Evolutionary conservation across 192 early-diverging fungal genomes (phyloP).

Genomic region (Backusella sp.): DNA sequence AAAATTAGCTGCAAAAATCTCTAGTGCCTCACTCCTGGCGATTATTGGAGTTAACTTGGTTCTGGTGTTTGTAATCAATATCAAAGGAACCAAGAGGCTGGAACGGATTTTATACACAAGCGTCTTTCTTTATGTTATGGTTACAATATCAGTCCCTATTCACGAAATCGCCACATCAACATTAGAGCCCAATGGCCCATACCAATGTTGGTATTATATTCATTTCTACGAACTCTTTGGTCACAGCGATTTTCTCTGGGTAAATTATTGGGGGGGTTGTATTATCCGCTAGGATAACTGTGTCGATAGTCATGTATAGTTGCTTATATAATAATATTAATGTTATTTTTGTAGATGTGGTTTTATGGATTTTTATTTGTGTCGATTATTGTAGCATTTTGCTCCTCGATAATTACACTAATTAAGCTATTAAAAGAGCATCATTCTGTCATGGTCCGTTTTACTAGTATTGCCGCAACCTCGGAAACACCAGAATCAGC

Average conservation of each 20-base stretch:
- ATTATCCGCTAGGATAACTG: not conserved
- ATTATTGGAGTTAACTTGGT: not conserved
- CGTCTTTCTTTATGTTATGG: not conserved
- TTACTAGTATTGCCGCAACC: not conserved
- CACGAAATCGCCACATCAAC: not conserved
- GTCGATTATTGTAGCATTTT: not conserved
- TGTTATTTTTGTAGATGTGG: not conserved
- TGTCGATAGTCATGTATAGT: not conserved
- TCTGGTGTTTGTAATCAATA: not conserved
- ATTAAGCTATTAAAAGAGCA: not conserved
- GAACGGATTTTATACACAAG: not conserved
- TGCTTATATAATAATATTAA: not conserved
- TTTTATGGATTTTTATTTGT: slow-evolving; percentile 4
- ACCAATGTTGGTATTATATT: not conserved
- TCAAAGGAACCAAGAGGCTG: not conserved
- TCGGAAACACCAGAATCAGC: not conserved
- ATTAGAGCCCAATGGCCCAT: not conserved
- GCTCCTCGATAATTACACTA: not conserved
- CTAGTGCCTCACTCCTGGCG: not conserved
- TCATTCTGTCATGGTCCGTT: not conserved
- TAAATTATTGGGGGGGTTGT: not conserved
- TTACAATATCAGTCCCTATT: not conserved
- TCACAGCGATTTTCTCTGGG: slow-evolving; percentile 1
- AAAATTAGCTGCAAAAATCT: not conserved
- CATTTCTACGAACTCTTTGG: not conserved